Conservation (phyloP, 805 yeast species). For the Lachancea thermotolerans region DNA sequence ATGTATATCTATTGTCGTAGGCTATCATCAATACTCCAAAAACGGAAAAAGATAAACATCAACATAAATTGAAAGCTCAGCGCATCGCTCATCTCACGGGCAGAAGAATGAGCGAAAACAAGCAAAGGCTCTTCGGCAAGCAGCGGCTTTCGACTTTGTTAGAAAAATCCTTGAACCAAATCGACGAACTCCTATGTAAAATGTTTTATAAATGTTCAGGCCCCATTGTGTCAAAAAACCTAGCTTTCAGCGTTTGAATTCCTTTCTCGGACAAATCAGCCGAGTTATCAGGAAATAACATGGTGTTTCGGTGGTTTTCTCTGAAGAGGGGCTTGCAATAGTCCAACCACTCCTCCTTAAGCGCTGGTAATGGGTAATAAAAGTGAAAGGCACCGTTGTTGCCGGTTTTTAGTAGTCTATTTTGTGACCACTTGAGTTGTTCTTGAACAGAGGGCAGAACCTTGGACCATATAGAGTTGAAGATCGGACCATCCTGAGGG, state of each 20-base stretch:
- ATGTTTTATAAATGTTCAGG: not conserved
- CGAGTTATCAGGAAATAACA: slow-evolving; percentile 12
- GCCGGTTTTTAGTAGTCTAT: slow-evolving; percentile 12
- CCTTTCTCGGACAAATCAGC: slow-evolving; percentile 11
- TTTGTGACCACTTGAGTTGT: slow-evolving; percentile 15
- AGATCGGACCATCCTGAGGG: slow-evolving; percentile 14
- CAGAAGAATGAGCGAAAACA: not conserved
- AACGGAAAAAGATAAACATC: slow-evolving; percentile 4
- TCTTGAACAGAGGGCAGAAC: slow-evolving; percentile 16
- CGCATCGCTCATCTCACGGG: not conserved
- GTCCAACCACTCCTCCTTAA: slow-evolving; percentile 13
- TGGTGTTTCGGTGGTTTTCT: slow-evolving; percentile 3
- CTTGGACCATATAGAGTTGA: slow-evolving; percentile 17
- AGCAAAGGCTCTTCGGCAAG: not conserved
- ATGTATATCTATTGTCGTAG: not conserved
- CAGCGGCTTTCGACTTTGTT: not conserved
- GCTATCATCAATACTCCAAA: not conserved
- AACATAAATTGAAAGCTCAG: not conserved
- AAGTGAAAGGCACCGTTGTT: slow-evolving; percentile 17
- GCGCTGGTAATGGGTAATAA: slow-evolving; percentile 12
- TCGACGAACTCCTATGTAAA: not conserved
- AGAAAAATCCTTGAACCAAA: not conserved
- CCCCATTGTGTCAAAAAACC: not conserved
- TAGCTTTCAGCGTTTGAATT: slow-evolving; percentile 6
- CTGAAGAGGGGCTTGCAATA: slow-evolving; percentile 10